These are phyloP conservation scores for Ramaria sp. DNA, from an alignment of 768 basidiomycete species.

Conservation along the genomic window DNA sequence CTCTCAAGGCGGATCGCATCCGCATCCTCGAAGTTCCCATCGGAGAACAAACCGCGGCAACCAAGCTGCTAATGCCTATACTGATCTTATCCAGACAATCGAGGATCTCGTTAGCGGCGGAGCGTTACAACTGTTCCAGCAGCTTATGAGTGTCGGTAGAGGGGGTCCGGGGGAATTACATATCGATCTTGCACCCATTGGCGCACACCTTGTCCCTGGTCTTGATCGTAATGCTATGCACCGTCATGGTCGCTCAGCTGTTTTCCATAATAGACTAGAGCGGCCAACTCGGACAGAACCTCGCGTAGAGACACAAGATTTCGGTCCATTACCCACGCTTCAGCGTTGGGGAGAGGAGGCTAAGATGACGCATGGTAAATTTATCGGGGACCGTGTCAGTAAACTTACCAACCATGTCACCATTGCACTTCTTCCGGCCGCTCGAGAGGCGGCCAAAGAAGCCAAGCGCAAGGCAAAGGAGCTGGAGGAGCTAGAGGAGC, in stretches of 20 bases:
- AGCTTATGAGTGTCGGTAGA: conserved; percentile 56
- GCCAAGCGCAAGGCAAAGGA: conserved; percentile 21
- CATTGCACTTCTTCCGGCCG: conserved; percentile 69
- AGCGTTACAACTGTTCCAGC: conserved; percentile 74
- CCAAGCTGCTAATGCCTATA: conserved; percentile 29
- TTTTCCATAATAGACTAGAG: conserved; percentile 43
- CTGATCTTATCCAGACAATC: conserved; percentile 63
- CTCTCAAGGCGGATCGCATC: conserved; percentile 31
- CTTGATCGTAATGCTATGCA: conserved; percentile 45
- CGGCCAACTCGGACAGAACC: conserved; percentile 4
- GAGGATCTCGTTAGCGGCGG: conserved; percentile 75
- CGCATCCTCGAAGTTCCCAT: conserved; percentile 40
- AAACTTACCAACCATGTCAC: conserved; percentile 64
- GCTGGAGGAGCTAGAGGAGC: conserved; percentile 28
- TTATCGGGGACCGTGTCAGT: conserved; percentile 51
- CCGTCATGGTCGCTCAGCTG: conserved; percentile 37
- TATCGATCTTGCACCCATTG: conserved; percentile 67
- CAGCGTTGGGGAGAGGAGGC: conserved; percentile 88
- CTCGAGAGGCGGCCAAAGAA: conserved; percentile 47
- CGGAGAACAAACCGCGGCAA: conserved; percentile 32
- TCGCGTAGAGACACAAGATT: conserved; percentile 41
- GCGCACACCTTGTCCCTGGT: conserved; percentile 26
- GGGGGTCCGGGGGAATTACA: conserved; percentile 47
- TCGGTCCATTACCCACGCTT: conserved; percentile 69
- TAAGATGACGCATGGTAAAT: conserved; percentile 69